These are phyloP conservation scores for Kodamaea fukazawae DNA, from an alignment of 805 yeast genomes.

Conservation along the genomic window DNA sequence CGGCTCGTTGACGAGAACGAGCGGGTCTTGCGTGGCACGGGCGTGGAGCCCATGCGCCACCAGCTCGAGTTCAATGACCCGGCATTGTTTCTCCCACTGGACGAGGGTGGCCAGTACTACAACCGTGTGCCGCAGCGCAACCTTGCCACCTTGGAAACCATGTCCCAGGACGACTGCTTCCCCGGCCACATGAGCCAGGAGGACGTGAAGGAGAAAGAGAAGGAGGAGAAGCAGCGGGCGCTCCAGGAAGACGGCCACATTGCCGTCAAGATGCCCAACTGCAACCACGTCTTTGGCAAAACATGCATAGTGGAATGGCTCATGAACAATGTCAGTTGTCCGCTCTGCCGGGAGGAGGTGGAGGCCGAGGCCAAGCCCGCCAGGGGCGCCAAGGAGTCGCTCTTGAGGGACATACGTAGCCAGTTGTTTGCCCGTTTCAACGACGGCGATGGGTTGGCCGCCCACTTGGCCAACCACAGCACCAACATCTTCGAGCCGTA, in stretches of 20 bases:
- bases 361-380: conserved; percentile 12
- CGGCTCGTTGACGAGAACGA: not conserved
- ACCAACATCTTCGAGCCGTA: conserved; percentile 40
- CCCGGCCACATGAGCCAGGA: conserved; percentile 25
- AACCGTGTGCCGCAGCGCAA: conserved; percentile 28
- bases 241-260: conserved; percentile 21
- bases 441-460: conserved; percentile 17
- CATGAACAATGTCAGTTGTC: conserved; percentile 38
- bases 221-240: conserved; percentile 13
- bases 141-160: conserved; percentile 17
- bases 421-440: conserved; percentile 16
- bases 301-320: conserved; percentile 43
- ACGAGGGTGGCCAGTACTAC: conserved; percentile 22
- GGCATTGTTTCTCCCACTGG: conserved; percentile 30
- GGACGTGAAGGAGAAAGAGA: conserved; percentile 8
- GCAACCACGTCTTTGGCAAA: conserved; percentile 41
- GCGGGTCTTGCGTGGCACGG: not conserved
- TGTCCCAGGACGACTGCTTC: conserved; percentile 20
- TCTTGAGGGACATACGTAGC: conserved; percentile 13
- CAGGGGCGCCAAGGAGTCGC: conserved; percentile 10
- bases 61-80: conserved; percentile 28
- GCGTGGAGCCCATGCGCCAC: conserved; percentile 3
- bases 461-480: conserved; percentile 26
- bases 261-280: conserved; percentile 42
- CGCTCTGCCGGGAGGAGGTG: conserved; percentile 40